Evolutionary conservation across 345 rosid genomes (phyloP), one percentile per base, ranked within the genome.

Genomic region (Hibiscus mutabilis): DNA sequence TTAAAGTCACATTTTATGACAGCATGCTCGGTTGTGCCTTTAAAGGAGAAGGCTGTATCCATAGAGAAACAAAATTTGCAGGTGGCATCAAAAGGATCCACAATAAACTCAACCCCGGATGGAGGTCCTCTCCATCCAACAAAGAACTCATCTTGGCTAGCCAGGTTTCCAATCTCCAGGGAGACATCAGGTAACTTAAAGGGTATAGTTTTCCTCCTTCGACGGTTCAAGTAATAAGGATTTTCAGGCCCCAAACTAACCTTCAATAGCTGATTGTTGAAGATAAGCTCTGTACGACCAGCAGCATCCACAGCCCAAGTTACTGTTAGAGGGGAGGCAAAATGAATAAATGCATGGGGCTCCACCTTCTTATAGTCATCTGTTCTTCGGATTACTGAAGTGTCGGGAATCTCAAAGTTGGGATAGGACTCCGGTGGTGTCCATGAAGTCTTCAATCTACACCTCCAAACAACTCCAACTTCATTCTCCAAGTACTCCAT

Each of bases 331-430:
- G 92, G 73, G 12, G 19, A 27, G 14, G 91, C 86, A 77, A 93
- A 93, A 85, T 93, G 98, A 42, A 91, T 91, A 79, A 89, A 93
- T 0, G 97, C 97, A 73, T 88, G 96, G 9, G 94, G 97, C 77
- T 76, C 90, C 63, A 93, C 93, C 79, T 77, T 84, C 76, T 68
- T 80, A 74, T 84, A 88, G 7, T 63, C 79, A 70, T 82, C 84
- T 3, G 73, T 56, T 70, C 27, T 74, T 66, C 1, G 70, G 60
- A 83, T 79, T 31, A 22, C 49, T 46, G 81, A 60, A 33, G 76
- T 69, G 70, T 81, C 73, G 0, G 42, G 18, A 68, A 86, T 78
- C 68, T 77, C 82, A 73, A 85, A 93, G 63, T 88, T 74, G 9
- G 96, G 98, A 76, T 82, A 87, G 27, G 94, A 88, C 13, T 91